Evolutionary conservation across 495 filamentous ascomycete genomes (phyloP).

Genomic region (Penicillium maclennaniae): DNA sequence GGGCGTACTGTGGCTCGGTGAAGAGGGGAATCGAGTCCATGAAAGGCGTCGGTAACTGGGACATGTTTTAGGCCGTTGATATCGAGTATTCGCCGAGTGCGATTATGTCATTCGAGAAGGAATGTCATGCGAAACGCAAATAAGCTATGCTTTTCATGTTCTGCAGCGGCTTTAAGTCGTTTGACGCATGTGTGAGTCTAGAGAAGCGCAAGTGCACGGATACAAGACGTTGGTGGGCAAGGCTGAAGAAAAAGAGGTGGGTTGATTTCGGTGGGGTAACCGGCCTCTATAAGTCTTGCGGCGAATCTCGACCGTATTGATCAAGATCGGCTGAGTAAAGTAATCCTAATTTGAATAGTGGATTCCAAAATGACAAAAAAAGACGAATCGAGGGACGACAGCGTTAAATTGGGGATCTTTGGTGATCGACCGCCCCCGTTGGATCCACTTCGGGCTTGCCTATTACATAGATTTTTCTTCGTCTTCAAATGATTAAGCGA

Average conservation of each 20-base stretch:
- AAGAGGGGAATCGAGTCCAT: not conserved
- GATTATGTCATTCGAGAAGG: not conserved
- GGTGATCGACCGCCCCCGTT: no score
- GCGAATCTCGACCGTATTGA: slow-evolving; percentile 1
- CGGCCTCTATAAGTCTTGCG: slow-evolving; percentile 9
- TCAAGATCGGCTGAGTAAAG: slow-evolving; percentile 8
- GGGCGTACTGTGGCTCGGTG: not conserved
- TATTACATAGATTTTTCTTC: no score
- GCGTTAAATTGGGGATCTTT: no score
- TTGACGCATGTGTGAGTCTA: not conserved
- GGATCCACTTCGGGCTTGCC: no score
- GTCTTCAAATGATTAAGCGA: no score
- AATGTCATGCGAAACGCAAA: not conserved
- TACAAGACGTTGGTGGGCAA: not conserved
- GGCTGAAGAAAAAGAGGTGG: slow-evolving; percentile 2
- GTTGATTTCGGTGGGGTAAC: not conserved
- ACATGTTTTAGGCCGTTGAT: not conserved
- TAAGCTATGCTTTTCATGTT: not conserved
- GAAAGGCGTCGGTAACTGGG: not conserved
- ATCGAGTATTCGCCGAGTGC: not conserved
- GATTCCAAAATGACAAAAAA: not conserved
- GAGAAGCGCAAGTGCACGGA: not conserved
- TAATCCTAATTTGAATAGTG: slow-evolving; percentile 2
- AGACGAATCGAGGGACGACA: not conserved
- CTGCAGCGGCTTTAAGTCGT: no score